Evolutionary conservation across 306 rosid genomes (phyloP), one percentile per base, ranked within the genome.

Genomic region (Dryas alaskensis): DNA sequence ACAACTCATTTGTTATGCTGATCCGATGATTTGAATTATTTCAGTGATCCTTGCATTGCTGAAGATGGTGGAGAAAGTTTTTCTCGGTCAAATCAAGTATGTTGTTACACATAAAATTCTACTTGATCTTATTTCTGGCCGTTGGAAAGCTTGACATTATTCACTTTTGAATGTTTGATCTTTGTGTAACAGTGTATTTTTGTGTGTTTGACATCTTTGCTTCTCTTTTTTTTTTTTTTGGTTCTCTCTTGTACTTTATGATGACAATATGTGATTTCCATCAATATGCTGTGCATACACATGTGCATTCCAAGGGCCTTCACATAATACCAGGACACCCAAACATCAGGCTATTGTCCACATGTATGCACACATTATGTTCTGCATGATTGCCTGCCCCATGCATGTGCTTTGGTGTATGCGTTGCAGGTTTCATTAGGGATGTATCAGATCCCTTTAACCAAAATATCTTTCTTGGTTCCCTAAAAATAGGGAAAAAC

Each of bases 31-130:
- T 76, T 84, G 50, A 73, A 73, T 73, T 72, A 45, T 86, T 86
- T 77, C 86, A 87, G 90, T 76, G 81, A 67, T 67, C 76, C 81
- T 69, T 25, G 48, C 78, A 50, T 57, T 80, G 72, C 65, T 54
- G 81, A 79, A 70, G 81, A 65, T 73, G 75, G 49, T 73, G 76
- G 74, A 78, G 79, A 62, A 80, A 65, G 79, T 61, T 47, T 59
- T 70, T 71, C 73, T 54, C 76, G 81, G 16, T 75, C 79, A 69
- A 82, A 81, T 77, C 86, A 74, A 78, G 92, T 89, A 87, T 60
- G 92, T 73, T 79, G 70, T 81, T 53, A 45, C 39, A 43, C 67
- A 51, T 73, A 62, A 31, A 64, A 40, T 71, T 39, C 73, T 40
- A 44, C 65, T 47, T 27, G 19, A 65, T 57, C 57, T 39, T 69